A percentile compares a stretch with the other conserved stretches of the same genome.
These are phyloP conservation scores for Peterozyma xylosa DNA, from an alignment of 805 yeast genomes.

Conservation along the genomic window DNA sequence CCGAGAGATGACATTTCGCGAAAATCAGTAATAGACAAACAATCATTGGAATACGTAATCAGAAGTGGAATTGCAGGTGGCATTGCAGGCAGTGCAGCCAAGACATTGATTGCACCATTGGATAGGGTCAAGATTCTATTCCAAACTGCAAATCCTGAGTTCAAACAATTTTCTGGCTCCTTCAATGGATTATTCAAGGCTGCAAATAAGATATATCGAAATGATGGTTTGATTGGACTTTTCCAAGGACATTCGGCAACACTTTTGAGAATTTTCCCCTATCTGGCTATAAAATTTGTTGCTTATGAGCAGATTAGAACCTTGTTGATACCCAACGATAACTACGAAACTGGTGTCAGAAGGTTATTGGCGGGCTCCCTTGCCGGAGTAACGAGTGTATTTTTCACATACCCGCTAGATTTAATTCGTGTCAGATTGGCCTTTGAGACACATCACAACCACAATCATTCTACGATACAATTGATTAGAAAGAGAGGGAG, in stretches of 20 bases:
- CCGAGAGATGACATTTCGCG: no score
- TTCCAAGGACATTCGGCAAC: constrained; percentile 97
- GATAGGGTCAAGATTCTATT: constrained; percentile 93
- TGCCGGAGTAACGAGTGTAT: constrained; percentile 82
- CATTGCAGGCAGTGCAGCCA: constrained; percentile 91
- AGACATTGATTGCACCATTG: constrained; percentile 89
- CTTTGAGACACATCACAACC: constrained; percentile 54
- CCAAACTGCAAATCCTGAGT: constrained; percentile 92
- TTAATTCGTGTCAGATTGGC: constrained; percentile 87
- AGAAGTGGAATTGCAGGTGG: constrained; percentile 94
- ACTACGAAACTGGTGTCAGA: constrained; percentile 72
- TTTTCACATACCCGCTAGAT: constrained; percentile 88
- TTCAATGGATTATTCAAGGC: constrained; percentile 72
- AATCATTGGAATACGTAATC: constrained; percentile 67
- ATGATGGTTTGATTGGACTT: constrained; percentile 74
- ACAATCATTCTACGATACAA: background rate
- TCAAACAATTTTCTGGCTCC: constrained; percentile 71
- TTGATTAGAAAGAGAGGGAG: constrained; percentile 21
- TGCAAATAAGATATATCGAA: constrained; percentile 50
- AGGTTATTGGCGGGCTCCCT: constrained; percentile 84
- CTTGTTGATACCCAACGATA: constrained; percentile 64
- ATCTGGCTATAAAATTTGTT: constrained; percentile 94
- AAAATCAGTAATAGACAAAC: constrained; percentile 42
- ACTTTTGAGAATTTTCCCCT: constrained; percentile 83
- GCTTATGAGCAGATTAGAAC: constrained; percentile 90